phyloP scores from a whole-genome alignment of 129 eudicot species.

The Solidago caesia region DNA sequence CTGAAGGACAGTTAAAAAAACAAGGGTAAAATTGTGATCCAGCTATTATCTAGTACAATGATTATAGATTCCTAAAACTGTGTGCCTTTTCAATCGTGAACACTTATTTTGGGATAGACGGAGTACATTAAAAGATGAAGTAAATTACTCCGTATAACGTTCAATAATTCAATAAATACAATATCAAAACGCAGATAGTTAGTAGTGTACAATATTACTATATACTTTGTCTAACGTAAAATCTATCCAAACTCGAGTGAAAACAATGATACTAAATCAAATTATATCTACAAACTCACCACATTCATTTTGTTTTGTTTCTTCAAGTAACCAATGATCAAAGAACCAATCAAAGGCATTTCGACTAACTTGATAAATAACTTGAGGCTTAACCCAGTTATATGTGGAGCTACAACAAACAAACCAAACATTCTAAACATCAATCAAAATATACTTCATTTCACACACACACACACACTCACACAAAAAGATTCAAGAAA shows the following conservation, averaged over 20 bases:
- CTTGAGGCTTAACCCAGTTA: slow-evolving; percentile 54
- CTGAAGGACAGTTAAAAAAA: too few species aligned
- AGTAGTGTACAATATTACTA: too few species aligned
- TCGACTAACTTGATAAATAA: slow-evolving; percentile 55
- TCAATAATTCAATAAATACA: too few species aligned
- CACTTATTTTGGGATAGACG: too few species aligned
- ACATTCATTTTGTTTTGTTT: slow-evolving; percentile 63
- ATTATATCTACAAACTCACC: slow-evolving; percentile 34
- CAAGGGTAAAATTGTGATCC: too few species aligned
- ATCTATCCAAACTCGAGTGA: not conserved
- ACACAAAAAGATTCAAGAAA: not conserved
- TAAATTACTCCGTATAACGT: too few species aligned
- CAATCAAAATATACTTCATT: not conserved
- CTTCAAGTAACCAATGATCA: slow-evolving; percentile 53
- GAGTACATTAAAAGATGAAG: too few species aligned
- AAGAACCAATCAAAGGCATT: slow-evolving; percentile 57
- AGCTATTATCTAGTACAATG: too few species aligned
- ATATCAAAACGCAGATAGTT: too few species aligned
- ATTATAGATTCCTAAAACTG: too few species aligned
- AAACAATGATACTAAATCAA: too few species aligned
- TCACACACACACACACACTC: not conserved
- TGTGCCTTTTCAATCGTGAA: too few species aligned
- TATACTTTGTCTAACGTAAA: not conserved
- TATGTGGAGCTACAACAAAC: slow-evolving; percentile 65
- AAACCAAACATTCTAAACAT: slow-evolving; percentile 17